Evolutionary conservation across 2,329 filamentous ascomycete species (phyloP).

Genomic region (Tolypocladium endophyticum): DNA sequence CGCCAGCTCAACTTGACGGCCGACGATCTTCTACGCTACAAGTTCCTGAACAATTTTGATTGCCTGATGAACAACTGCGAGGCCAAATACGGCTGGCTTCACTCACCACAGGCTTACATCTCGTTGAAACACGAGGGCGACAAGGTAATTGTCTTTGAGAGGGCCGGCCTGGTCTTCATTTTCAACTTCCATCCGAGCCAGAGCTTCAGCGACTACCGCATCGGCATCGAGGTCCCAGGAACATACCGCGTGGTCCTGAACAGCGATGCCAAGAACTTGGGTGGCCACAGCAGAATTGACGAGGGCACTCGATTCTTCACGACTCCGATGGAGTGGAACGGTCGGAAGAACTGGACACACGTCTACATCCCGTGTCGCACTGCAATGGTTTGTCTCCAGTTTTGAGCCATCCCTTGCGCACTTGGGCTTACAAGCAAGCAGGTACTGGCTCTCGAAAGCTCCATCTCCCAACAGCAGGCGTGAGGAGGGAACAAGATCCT

Average conservation of each 20-base stretch:
- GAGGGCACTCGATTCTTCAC: constrained; percentile 85
- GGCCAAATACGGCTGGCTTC: constrained; percentile 84
- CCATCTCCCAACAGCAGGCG: background rate
- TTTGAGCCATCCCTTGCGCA: background rate
- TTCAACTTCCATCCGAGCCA: constrained; percentile 89
- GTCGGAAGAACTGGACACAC: constrained; percentile 80
- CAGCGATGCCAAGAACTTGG: constrained; percentile 65
- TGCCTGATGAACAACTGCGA: constrained; percentile 81
- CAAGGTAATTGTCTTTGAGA: constrained; percentile 93
- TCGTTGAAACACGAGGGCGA: constrained; percentile 88
- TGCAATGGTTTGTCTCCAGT: constrained; percentile 56
- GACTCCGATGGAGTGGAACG: constrained; percentile 83
- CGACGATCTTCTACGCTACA: constrained; percentile 75
- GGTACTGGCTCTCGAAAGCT: constrained; percentile 40
- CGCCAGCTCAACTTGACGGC: constrained; percentile 90
- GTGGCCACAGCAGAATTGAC: constrained; percentile 69
- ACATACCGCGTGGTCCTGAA: constrained; percentile 83
- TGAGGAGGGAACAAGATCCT: background rate
- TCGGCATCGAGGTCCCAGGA: constrained; percentile 75
- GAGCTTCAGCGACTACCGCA: constrained; percentile 85
- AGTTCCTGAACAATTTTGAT: constrained; percentile 90
- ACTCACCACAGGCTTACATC: constrained; percentile 76
- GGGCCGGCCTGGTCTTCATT: constrained; percentile 79
- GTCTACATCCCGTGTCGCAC: constrained; percentile 80
- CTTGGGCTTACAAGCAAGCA: constrained; percentile 12